A percentile compares a stretch with the other conserved stretches of the same genome.
phyloP scores from a whole-genome alignment of 495 filamentous ascomycete genomes.

The Jackrogersella minutella region DNA sequence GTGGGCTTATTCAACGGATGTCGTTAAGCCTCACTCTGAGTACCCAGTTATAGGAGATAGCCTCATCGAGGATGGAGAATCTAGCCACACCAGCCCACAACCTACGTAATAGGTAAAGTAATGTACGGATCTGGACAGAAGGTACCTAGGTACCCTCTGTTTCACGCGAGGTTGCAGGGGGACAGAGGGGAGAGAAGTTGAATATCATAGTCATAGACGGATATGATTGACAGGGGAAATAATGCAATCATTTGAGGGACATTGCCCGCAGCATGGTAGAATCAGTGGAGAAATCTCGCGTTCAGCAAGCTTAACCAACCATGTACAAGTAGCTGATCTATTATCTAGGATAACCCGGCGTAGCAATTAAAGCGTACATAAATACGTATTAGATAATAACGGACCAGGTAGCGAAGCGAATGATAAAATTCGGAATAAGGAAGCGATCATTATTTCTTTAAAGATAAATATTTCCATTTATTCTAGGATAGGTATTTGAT shows the following conservation, averaged over 20 bases:
- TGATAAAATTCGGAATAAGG: conserved; percentile 11
- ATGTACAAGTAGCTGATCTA: neutral
- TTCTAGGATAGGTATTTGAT: no score
- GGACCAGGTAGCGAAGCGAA: neutral
- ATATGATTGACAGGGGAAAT: conserved; percentile 12
- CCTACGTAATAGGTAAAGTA: neutral
- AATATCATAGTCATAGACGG: neutral
- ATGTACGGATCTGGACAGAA: neutral
- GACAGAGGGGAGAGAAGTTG: no score
- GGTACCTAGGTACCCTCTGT: neutral
- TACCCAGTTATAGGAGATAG: no score
- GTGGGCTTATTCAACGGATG: neutral
- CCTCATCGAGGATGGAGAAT: neutral
- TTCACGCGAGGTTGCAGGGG: neutral
- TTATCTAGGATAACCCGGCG: neutral
- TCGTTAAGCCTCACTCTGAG: neutral
- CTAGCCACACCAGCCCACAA: neutral
- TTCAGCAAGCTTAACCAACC: no score
- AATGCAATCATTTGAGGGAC: neutral
- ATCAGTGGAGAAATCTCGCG: no score
- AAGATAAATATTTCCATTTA: neutral
- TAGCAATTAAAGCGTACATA: neutral
- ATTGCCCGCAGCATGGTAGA: no score
- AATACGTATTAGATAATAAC: no score
- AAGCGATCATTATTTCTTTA: conserved; percentile 22